A percentile compares a stretch with the other conserved stretches of the same genome.
Evolutionary conservation across 192 early-diverging fungal species (phyloP).

Genomic region (Coemansia sp.): DNA sequence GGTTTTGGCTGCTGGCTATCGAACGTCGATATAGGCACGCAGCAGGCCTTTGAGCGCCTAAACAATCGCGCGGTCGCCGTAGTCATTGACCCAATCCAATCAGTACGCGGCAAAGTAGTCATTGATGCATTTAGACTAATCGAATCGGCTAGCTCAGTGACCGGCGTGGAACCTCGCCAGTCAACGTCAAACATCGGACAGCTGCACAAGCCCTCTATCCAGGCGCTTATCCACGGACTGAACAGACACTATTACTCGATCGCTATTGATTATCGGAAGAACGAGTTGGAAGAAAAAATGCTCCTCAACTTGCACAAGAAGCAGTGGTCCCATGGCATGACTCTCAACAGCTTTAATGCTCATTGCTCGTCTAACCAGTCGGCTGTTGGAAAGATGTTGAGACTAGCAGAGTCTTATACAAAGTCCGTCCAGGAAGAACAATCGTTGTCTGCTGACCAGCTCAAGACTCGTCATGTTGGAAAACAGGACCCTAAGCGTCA

Average conservation of each 20-base stretch:
- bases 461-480: conserved; percentile 99
- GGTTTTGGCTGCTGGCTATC: conserved; percentile 99
- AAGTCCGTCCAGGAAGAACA: conserved; percentile 98
- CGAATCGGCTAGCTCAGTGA: conserved; percentile 81
- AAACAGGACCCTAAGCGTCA: conserved; percentile 99
- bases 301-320: conserved; percentile 98
- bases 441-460: conserved; percentile 89
- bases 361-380: conserved; percentile 85
- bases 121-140: conserved; percentile 99
- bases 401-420: conserved; percentile 91
- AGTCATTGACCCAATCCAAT: conserved; percentile 99
- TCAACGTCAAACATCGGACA: conserved; percentile 99
- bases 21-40: conserved; percentile 98
- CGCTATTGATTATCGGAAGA: conserved; percentile 99
- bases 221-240: conserved; percentile 96
- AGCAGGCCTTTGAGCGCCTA: conserved; percentile 96
- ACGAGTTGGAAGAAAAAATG: conserved; percentile 99
- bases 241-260: conserved; percentile 99
- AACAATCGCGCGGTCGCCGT: conserved; percentile 96
- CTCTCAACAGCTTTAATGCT: conserved; percentile 77
- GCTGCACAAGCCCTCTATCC: conserved; percentile 96
- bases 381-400: conserved; percentile 88
- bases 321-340: conserved; percentile 97
- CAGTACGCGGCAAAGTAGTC: conserved; percentile 99
- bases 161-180: conserved; percentile 94